These are phyloP conservation scores for Suillus plorans DNA, from an alignment of 768 basidiomycete species.

Conservation along the genomic window DNA sequence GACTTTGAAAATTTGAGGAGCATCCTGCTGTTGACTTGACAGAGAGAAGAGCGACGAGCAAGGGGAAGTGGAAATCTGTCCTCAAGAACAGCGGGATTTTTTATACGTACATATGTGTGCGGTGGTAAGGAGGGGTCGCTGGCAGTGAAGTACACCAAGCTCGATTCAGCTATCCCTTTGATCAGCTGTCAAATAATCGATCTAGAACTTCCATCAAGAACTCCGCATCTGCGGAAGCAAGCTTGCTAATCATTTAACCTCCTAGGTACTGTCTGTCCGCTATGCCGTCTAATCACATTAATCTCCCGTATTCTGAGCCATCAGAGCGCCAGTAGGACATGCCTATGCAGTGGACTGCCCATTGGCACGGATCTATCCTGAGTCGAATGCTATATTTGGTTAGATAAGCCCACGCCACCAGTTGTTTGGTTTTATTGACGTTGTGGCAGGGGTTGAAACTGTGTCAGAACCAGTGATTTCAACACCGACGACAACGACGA, in stretches of 20 bases:
- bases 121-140: neutral
- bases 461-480: conserved; percentile 28
- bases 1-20: conserved; percentile 57
- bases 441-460: conserved; percentile 30
- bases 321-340: neutral
- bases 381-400: neutral
- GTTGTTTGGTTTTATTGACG: conserved; percentile 25
- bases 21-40: conserved; percentile 33
- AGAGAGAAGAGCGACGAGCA: neutral
- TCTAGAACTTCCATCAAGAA: neutral
- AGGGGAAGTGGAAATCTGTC: neutral
- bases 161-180: conserved; percentile 1
- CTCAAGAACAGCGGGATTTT: neutral
- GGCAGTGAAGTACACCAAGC: neutral
- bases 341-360: neutral
- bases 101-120: neutral
- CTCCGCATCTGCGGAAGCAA: neutral
- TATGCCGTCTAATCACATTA: neutral
- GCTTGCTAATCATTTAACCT: neutral
- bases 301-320: neutral
- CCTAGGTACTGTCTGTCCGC: too few relatives aligned
- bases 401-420: conserved; percentile 15
- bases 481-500: conserved; percentile 30
- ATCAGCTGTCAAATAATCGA: neutral
- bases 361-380: too few relatives aligned